A percentile compares a stretch with the other conserved stretches of the same genome.
Evolutionary conservation across 1,139 yeast species (phyloP).

Genomic region (Geotrichum klebahnii): DNA sequence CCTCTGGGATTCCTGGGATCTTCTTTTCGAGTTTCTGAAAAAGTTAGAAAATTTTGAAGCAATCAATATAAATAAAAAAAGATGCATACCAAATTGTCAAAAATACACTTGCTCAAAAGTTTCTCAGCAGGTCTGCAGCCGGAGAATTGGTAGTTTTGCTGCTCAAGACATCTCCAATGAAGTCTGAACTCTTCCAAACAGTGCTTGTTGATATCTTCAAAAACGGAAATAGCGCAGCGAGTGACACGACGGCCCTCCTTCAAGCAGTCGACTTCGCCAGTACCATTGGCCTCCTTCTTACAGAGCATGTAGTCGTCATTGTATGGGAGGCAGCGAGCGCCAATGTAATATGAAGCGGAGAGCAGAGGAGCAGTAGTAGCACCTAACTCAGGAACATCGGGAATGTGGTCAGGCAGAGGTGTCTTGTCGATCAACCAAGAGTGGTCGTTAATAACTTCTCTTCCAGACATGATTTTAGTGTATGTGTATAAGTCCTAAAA

Average conservation of each 20-base stretch:
- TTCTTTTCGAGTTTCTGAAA: conserved; percentile 53
- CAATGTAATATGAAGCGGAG: conserved; percentile 77
- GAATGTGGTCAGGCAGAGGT: conserved; percentile 65
- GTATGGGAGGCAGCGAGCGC: conserved; percentile 72
- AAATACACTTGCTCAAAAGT: conserved; percentile 73
- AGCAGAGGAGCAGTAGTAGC: conserved; percentile 83
- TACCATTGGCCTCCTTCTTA: conserved; percentile 63
- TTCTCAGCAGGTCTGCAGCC: conserved; percentile 76
- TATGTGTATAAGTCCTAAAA: not conserved
- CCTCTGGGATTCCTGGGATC: conserved; percentile 63
- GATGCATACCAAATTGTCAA: conserved; percentile 50
- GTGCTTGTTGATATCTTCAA: conserved; percentile 69
- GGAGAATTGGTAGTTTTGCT: conserved; percentile 70
- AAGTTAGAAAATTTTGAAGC: not conserved
- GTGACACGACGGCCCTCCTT: conserved; percentile 88
- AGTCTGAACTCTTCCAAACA: conserved; percentile 76
- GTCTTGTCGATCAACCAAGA: conserved; percentile 43
- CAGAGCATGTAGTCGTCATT: conserved; percentile 88
- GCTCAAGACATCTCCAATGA: conserved; percentile 81
- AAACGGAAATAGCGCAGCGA: conserved; percentile 75
- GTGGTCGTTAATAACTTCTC: conserved; percentile 31
- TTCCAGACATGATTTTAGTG: conserved; percentile 27
- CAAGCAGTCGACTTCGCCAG: conserved; percentile 70
- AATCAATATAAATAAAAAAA: not conserved
- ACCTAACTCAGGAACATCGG: conserved; percentile 80